Conservation (phyloP, 2,329 filamentous ascomycete species). For the Diaporthe ilicicola region DNA sequence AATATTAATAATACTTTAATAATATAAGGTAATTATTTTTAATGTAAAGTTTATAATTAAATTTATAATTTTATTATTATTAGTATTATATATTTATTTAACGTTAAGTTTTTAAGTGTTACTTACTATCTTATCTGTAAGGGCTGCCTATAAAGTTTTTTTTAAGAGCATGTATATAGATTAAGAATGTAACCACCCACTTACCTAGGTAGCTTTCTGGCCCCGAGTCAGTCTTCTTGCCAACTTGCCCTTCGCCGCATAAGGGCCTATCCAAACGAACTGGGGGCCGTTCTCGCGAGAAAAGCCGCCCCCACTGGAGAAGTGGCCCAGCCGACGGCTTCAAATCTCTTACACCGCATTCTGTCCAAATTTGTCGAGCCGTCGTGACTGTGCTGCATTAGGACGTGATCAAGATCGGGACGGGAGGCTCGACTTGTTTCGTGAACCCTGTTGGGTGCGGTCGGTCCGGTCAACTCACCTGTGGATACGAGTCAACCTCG, state of each 20-base stretch:
- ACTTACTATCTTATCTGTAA: too few species aligned
- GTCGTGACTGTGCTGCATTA: neutral
- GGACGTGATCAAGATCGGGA: neutral
- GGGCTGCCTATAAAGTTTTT: too few species aligned
- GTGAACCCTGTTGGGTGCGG: neutral
- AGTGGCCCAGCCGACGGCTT: neutral
- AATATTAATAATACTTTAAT: too few species aligned
- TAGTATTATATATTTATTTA: too few species aligned
- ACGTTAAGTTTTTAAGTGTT: too few species aligned
- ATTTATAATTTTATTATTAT: too few species aligned
- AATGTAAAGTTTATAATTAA: too few species aligned
- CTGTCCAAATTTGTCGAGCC: too few species aligned
- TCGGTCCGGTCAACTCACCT: neutral
- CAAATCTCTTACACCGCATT: neutral
- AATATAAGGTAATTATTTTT: too few species aligned
- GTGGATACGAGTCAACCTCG: constrained; percentile 4
- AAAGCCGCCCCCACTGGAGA: neutral
- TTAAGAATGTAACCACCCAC: too few species aligned
- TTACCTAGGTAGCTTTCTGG: constrained; percentile 2
- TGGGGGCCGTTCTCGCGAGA: neutral
- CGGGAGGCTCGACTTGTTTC: neutral
- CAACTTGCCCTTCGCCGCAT: neutral
- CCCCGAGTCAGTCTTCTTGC: constrained; percentile 6
- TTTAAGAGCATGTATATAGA: too few species aligned
- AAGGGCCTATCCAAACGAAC: neutral